Percentiles rank a stretch among this genome's conserved stretches.
These are phyloP conservation scores for Hypoxylon rickii DNA, from an alignment of 495 filamentous ascomycete genomes.

Conservation along the genomic window DNA sequence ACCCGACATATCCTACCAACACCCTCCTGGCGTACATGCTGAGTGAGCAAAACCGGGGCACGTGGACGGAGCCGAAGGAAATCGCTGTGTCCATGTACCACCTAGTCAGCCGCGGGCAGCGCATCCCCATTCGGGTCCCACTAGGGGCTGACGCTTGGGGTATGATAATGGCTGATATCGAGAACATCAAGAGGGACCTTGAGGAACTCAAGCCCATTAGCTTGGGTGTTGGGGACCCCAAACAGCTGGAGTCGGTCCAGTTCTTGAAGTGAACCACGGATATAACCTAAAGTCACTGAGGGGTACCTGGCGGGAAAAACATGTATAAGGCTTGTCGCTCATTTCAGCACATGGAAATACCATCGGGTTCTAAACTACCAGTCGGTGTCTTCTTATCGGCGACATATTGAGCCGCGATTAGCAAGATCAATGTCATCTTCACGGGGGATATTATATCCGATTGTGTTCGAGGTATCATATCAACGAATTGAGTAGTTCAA, in stretches of 20 bases:
- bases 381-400: too few species aligned
- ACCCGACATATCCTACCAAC: slow-evolving; percentile 42
- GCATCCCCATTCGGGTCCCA: slow-evolving; percentile 50
- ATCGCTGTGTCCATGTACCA: slow-evolving; percentile 46
- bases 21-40: slow-evolving; percentile 41
- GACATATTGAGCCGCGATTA: too few species aligned
- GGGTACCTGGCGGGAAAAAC: too few species aligned
- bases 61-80: slow-evolving; percentile 43
- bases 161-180: slow-evolving; percentile 41
- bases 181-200: slow-evolving; percentile 37
- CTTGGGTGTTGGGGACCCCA: slow-evolving; percentile 35
- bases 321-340: too few species aligned
- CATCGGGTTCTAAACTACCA: too few species aligned
- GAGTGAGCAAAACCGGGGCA: slow-evolving; percentile 34
- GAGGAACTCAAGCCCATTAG: slow-evolving; percentile 44
- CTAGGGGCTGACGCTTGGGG: slow-evolving; percentile 51
- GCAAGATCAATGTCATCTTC: too few species aligned
- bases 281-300: too few species aligned
- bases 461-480: too few species aligned
- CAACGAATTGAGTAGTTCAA: too few species aligned
- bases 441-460: too few species aligned
- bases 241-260: slow-evolving; percentile 32
- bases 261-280: slow-evolving; percentile 34
- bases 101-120: slow-evolving; percentile 41
- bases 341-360: too few species aligned